phyloP scores from a whole-genome alignment of 2,329 filamentous ascomycete species.

The Ploettnerulaceae sp. region DNA sequence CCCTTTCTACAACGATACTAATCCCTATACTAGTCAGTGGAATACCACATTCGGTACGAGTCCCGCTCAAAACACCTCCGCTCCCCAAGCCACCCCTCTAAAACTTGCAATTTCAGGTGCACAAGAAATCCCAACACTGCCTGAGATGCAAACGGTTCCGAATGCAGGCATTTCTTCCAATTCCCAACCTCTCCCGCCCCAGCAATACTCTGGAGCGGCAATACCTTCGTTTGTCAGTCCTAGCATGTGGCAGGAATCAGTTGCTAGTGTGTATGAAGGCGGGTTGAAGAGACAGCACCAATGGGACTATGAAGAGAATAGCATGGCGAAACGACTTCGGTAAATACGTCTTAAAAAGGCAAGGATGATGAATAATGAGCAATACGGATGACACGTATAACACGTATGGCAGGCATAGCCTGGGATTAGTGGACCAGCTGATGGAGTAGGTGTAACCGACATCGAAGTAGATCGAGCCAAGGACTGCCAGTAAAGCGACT shows the following conservation, averaged over 20 bases:
- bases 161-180: constrained; percentile 42
- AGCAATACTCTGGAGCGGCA: constrained; percentile 49
- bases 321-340: constrained; percentile 28
- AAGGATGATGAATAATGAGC: neutral
- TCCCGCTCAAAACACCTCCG: constrained; percentile 33
- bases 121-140: constrained; percentile 45
- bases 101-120: constrained; percentile 34
- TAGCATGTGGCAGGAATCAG: constrained; percentile 69
- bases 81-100: constrained; percentile 35
- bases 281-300: constrained; percentile 50
- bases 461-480: neutral
- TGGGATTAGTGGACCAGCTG: neutral
- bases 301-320: constrained; percentile 45
- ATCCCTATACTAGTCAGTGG: constrained; percentile 67
- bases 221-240: constrained; percentile 60
- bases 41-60: constrained; percentile 80
- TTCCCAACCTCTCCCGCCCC: constrained; percentile 44
- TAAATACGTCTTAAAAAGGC: constrained; percentile 14
- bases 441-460: neutral
- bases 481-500: neutral
- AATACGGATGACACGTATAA: constrained; percentile 1
- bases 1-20: constrained; percentile 17
- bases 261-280: constrained; percentile 63
- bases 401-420: neutral
- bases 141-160: constrained; percentile 45